These are phyloP conservation scores for Albugo candida DNA, from an alignment of 352 stramenopile species.

Conservation along the genomic window DNA sequence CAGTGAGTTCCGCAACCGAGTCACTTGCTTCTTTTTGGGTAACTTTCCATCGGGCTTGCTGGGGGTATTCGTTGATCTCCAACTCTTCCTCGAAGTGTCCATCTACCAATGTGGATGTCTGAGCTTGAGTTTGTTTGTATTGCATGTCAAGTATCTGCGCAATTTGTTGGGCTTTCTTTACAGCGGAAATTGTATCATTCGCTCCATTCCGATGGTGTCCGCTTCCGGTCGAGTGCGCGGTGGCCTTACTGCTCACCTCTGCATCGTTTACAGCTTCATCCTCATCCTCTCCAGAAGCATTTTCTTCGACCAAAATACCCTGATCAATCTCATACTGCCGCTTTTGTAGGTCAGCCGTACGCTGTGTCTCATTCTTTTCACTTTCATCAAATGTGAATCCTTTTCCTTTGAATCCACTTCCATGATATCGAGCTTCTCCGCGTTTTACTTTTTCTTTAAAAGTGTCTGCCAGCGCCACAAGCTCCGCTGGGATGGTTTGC, in stretches of 20 bases:
- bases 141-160: constrained; percentile 66
- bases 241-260: not conserved
- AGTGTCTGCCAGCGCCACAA: constrained; percentile 80
- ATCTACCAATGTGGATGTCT: constrained; percentile 14
- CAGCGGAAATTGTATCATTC: constrained; percentile 40
- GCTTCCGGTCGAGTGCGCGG: constrained; percentile 12
- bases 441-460: constrained; percentile 94
- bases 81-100: constrained; percentile 79
- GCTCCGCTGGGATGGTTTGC: constrained; percentile 58
- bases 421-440: constrained; percentile 90
- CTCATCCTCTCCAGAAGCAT: constrained; percentile 29
- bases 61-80: constrained; percentile 90
- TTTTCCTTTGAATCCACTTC: constrained; percentile 94
- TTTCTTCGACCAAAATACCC: constrained; percentile 56
- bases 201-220: not conserved
- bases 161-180: constrained; percentile 71
- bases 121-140: constrained; percentile 36
- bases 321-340: constrained; percentile 80
- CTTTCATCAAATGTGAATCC: constrained; percentile 97
- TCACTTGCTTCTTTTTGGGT: constrained; percentile 77
- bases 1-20: constrained; percentile 74
- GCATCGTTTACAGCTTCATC: constrained; percentile 25
- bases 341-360: constrained; percentile 80
- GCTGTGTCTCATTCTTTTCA: constrained; percentile 93
- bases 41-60: constrained; percentile 77